A percentile compares a stretch with the other conserved stretches of the same genome.
Evolutionary conservation across 495 filamentous ascomycete genomes (phyloP).

Genomic region (Emericellopsis terricola): DNA sequence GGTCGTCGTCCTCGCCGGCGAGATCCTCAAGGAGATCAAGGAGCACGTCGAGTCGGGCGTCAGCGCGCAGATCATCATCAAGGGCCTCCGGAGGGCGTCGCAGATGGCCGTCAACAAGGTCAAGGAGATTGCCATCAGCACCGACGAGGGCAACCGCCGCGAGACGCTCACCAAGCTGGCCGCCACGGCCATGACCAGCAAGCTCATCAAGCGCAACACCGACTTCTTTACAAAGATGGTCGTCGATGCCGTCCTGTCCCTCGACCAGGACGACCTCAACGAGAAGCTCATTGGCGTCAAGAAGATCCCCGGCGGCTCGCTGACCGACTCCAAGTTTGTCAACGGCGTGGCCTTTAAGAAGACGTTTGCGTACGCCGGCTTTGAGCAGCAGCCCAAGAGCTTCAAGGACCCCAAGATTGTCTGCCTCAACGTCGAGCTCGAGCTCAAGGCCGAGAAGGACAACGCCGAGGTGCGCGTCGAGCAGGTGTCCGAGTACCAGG

Average conservation of each 20-base stretch:
- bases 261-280: slow-evolving; percentile 94
- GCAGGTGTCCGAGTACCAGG: slow-evolving; percentile 98
- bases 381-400: slow-evolving; percentile 95
- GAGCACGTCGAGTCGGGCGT: slow-evolving; percentile 93
- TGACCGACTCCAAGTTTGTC: slow-evolving; percentile 93
- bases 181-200: slow-evolving; percentile 97
- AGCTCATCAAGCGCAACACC: slow-evolving; percentile 94
- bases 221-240: slow-evolving; percentile 99
- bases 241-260: slow-evolving; percentile 88
- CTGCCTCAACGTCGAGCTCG: slow-evolving; percentile 91
- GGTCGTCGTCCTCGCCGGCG: slow-evolving; percentile 83
- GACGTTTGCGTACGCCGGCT: slow-evolving; percentile 97
- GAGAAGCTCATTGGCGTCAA: slow-evolving; percentile 97
- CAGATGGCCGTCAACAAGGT: slow-evolving; percentile 95
- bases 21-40: slow-evolving; percentile 89
- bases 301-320: slow-evolving; percentile 89
- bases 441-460: slow-evolving; percentile 97
- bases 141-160: slow-evolving; percentile 66
- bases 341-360: slow-evolving; percentile 99
- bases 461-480: slow-evolving; percentile 96
- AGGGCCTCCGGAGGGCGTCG: slow-evolving; percentile 77
- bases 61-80: slow-evolving; percentile 93
- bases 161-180: slow-evolving; percentile 83
- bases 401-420: slow-evolving; percentile 90
- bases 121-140: slow-evolving; percentile 88